Conservation (phyloP, 805 yeast genomes). For the Monosporozyma aerobia region DNA sequence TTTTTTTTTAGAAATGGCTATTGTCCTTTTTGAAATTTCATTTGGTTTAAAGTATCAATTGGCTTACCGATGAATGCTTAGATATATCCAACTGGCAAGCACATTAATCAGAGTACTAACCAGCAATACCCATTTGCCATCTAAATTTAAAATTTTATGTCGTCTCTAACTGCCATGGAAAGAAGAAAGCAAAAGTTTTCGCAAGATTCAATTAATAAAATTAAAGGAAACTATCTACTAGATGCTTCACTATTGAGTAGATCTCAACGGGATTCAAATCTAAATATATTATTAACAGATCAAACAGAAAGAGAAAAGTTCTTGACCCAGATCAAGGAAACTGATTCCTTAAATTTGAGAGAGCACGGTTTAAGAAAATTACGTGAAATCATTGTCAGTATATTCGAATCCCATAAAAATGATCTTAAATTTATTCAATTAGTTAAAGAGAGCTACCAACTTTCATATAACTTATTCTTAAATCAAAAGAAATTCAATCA, state of each 20-base stretch:
- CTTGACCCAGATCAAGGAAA: conserved; percentile 31
- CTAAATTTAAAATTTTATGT: background rate
- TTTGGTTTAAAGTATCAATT: background rate
- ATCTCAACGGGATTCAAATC: conserved; percentile 47
- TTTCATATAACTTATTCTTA: conserved; percentile 13
- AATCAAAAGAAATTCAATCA: conserved; percentile 7
- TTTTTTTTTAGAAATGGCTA: background rate
- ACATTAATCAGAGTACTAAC: background rate
- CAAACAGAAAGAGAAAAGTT: conserved; percentile 34
- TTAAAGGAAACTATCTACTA: conserved; percentile 15
- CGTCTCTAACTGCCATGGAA: conserved; percentile 3
- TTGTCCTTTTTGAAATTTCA: background rate
- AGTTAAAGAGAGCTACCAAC: conserved; percentile 11
- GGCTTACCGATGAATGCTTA: background rate
- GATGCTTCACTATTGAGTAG: conserved; percentile 51
- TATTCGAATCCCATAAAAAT: conserved; percentile 5
- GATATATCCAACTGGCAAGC: too few relatives aligned
- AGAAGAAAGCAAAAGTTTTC: conserved; percentile 32
- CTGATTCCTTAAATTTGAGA: conserved; percentile 8
- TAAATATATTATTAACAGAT: conserved; percentile 33
- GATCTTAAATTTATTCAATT: conserved; percentile 11
- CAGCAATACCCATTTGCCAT: background rate
- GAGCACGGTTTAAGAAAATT: conserved; percentile 28
- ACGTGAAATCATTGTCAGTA: conserved; percentile 21
- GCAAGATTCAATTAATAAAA: conserved; percentile 14